Evolutionary conservation across 1,284 basidiomycete species (phyloP), one percentile per base, ranked within the genome.

Genomic region (Puccinia brachypodii): DNA sequence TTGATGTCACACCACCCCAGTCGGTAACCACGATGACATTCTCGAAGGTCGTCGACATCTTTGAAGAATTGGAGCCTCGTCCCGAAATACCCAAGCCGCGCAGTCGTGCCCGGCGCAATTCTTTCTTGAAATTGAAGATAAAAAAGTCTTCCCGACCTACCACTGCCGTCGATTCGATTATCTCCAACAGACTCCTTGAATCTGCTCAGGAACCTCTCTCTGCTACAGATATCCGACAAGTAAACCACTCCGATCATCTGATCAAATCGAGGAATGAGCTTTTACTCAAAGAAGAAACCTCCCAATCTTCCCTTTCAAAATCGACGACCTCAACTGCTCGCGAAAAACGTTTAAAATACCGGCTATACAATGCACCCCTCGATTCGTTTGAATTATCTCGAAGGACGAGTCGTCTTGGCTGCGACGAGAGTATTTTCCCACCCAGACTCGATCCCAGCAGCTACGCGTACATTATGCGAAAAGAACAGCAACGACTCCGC

Each of bases 291-390:
- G 25, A 64, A 40, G 62, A 64, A 11, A 64, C 62, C 14, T 38
- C 62, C 4, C 38, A 64, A 64, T 14, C 40, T 42, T 40, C 38
- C 16, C 38, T 25, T 1, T 25, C 44, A 40, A 42, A 68, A 42
- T 22, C 4, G 11, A 68, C 2, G 1, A 42, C 64, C 1, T 40
- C 64, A 40, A 68, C 38, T 44, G 64, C 64, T 42, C 64, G 64
- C n/a, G 64, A 68, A n/a, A 44, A 22, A n/a, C 64, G 64, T 25
- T 38, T 68, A 9, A 68, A 68, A 68, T 68, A 68, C 36, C 64
- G 64, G 3, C 38, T 25, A 1, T 68, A 42, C n/a, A 68, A 8
- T 40, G 16, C 33, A 16, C 62, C 62, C 3, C 62, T 64, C 19
- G 62, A 64, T 14, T 64, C 28, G 0, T 64, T 64, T 31, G 62